These are phyloP conservation scores for Pharus latifolius DNA, from an alignment of 176 grass and related monocot genomes.

Conservation along the genomic window DNA sequence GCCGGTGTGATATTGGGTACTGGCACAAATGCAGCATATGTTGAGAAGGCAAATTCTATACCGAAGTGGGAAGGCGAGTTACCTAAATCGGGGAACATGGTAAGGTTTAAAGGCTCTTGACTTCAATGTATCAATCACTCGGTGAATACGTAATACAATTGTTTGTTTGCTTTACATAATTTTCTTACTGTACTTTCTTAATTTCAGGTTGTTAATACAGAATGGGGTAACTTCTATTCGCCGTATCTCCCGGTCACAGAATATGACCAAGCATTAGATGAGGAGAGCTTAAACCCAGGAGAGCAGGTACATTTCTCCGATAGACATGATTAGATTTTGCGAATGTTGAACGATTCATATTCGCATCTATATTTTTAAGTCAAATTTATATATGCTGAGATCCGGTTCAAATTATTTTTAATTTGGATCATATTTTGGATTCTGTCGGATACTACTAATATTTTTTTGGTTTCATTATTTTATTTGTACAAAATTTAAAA, in stretches of 20 bases:
- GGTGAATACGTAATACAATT: background rate
- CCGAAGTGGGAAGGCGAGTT: conserved; percentile 33
- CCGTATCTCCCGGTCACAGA: conserved; percentile 56
- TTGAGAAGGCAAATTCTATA: conserved; percentile 41
- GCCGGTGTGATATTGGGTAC: conserved; percentile 58
- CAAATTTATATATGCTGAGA: too few relatives aligned
- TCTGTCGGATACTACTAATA: too few relatives aligned
- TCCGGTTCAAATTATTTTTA: too few relatives aligned
- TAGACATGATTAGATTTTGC: too few relatives aligned
- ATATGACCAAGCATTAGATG: conserved; percentile 55
- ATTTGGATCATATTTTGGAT: too few relatives aligned
- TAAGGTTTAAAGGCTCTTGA: background rate
- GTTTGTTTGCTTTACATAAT: background rate
- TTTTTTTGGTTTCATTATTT: too few relatives aligned
- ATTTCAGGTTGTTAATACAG: conserved; percentile 52
- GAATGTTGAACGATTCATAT: too few relatives aligned
- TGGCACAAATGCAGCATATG: conserved; percentile 54
- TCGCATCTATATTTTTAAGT: too few relatives aligned
- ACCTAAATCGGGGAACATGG: conserved; percentile 48
- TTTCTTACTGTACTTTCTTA: background rate
- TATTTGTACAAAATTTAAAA: too few relatives aligned
- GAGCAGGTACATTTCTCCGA: conserved; percentile 37
- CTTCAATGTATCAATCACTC: background rate
- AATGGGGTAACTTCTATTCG: conserved; percentile 67
- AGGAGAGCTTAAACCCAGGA: conserved; percentile 59